Percentiles rank a stretch among this genome's conserved stretches.
phyloP scores from a whole-genome alignment of 306 rosid species.

The Coriaria nepalensis region DNA sequence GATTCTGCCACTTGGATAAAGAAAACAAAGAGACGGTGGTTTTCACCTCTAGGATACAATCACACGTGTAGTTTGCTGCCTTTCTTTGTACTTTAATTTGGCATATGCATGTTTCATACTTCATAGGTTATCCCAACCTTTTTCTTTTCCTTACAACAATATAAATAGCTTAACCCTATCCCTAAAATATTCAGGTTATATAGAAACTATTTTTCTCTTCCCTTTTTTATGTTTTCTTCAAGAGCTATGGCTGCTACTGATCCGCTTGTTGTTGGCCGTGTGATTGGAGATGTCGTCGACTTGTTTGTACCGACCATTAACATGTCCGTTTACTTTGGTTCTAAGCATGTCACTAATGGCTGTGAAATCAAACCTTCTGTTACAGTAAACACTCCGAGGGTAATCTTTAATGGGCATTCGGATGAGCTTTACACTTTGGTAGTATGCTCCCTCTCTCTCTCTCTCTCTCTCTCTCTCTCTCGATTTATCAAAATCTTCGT shows the following conservation, averaged over 20 bases:
- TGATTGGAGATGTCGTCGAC: conserved; percentile 82
- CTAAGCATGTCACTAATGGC: conserved; percentile 74
- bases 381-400: conserved; percentile 42
- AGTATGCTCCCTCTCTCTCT: not conserved
- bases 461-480: not conserved
- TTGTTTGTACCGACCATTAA: conserved; percentile 49
- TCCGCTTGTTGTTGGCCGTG: conserved; percentile 74
- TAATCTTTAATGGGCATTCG: conserved; percentile 35
- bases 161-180: not conserved
- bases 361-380: conserved; percentile 73
- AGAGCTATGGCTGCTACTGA: conserved; percentile 51
- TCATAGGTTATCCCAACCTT: not conserved
- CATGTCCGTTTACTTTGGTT: conserved; percentile 62
- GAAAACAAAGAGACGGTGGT: conserved; percentile 10
- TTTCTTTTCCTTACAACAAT: not conserved
- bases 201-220: not conserved
- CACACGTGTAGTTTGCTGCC: conserved; percentile 30
- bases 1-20: conserved; percentile 4
- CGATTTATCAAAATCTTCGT: not conserved
- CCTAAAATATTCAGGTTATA: too few relatives aligned
- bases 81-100: conserved; percentile 13
- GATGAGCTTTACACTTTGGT: conserved; percentile 70
- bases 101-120: conserved; percentile 33
- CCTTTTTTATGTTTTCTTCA: not conserved
- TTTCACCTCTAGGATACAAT: conserved; percentile 5